These are phyloP conservation scores for Colletotrichum caudatum DNA, from an alignment of 2,329 filamentous ascomycete genomes.

Conservation along the genomic window DNA sequence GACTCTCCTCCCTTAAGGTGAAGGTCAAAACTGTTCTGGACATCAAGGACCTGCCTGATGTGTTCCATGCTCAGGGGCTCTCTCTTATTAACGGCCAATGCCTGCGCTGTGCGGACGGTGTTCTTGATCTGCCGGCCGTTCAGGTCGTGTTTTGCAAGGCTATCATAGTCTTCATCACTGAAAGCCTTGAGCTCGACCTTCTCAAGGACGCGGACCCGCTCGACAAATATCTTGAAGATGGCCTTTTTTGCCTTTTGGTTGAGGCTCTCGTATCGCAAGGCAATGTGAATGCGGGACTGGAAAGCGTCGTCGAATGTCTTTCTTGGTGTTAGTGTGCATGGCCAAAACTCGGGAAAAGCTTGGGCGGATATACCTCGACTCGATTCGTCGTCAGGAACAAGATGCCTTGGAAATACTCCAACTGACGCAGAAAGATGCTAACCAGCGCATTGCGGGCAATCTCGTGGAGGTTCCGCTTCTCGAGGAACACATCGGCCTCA, in stretches of 20 bases:
- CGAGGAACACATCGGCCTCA: slow-evolving; percentile 86
- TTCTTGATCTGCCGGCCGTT: slow-evolving; percentile 85
- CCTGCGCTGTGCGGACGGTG: slow-evolving; percentile 84
- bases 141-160: slow-evolving; percentile 74
- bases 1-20: slow-evolving; percentile 86
- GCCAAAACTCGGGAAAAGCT: accelerated
- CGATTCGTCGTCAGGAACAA: slow-evolving; percentile 91
- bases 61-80: slow-evolving; percentile 81
- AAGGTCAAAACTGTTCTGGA: slow-evolving; percentile 83
- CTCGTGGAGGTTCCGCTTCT: slow-evolving; percentile 85
- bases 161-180: slow-evolving; percentile 74
- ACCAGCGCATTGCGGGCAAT: slow-evolving; percentile 88
- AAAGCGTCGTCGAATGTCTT: slow-evolving; percentile 89
- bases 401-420: slow-evolving; percentile 94
- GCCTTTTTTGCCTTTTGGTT: slow-evolving; percentile 77
- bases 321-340: not conserved
- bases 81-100: slow-evolving; percentile 81
- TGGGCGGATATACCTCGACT: slow-evolving; percentile 61
- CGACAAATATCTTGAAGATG: slow-evolving; percentile 88
- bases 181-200: slow-evolving; percentile 70
- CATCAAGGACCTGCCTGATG: slow-evolving; percentile 84
- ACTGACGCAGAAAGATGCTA: slow-evolving; percentile 85
- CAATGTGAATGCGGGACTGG: slow-evolving; percentile 87
- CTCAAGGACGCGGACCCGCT: slow-evolving; percentile 75
- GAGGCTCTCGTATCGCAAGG: slow-evolving; percentile 82